Evolutionary conservation across 1,284 basidiomycete genomes (phyloP).

Genomic region (Pseudozyma hubeiensis): DNA sequence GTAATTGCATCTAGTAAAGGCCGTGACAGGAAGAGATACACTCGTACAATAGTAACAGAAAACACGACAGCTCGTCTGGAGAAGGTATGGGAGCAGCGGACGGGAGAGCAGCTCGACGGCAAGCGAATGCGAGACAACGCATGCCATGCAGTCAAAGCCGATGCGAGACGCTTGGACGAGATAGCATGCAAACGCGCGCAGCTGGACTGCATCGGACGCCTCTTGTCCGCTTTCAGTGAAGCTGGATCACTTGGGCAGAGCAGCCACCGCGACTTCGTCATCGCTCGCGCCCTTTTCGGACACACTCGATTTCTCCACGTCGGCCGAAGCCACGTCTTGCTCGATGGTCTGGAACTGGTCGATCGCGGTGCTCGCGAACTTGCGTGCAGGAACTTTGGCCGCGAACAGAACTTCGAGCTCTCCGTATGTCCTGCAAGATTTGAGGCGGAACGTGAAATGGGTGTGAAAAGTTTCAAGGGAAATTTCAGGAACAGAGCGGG

Average conservation of each 20-base stretch:
- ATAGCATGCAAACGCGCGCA: background rate
- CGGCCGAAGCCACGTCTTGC: constrained; percentile 13
- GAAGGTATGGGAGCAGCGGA: too few relatives aligned
- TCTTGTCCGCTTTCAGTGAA: constrained; percentile 6
- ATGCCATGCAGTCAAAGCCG: too few relatives aligned
- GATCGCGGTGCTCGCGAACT: constrained; percentile 67
- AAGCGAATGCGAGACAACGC: too few relatives aligned
- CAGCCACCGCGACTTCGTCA: constrained; percentile 7
- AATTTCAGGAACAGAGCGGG: background rate
- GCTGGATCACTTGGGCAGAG: constrained; percentile 12
- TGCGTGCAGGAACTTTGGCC: constrained; percentile 64
- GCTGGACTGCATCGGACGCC: background rate
- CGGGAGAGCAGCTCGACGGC: too few relatives aligned
- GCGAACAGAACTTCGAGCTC: constrained; percentile 70
- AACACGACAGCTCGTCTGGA: too few relatives aligned
- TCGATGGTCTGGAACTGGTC: constrained; percentile 52
- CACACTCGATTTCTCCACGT: constrained; percentile 33
- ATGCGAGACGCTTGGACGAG: background rate
- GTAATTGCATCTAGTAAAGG: too few relatives aligned
- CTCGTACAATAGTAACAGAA: too few relatives aligned
- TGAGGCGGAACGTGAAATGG: constrained; percentile 2
- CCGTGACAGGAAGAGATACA: too few relatives aligned
- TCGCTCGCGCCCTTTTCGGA: constrained; percentile 10
- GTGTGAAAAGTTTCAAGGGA: background rate
- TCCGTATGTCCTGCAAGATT: constrained; percentile 67